Conservation (phyloP, 2,329 filamentous ascomycete species). For the Sporothrix mexicana region DNA sequence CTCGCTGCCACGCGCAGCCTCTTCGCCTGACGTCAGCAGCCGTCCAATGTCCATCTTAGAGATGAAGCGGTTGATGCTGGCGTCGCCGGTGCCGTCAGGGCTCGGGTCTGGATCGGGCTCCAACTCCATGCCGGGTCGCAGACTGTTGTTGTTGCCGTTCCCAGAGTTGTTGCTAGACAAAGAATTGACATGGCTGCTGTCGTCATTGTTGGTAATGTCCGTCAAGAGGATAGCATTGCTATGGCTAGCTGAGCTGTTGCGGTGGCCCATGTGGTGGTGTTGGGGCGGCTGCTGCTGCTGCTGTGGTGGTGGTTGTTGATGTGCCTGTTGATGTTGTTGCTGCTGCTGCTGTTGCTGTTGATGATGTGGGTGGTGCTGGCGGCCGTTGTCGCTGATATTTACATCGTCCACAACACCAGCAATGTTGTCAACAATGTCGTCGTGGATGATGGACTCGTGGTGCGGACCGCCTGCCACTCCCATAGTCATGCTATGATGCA, state of each 20-base stretch:
- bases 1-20: slow-evolving; percentile 25
- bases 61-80: slow-evolving; percentile 35
- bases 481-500: slow-evolving; percentile 23
- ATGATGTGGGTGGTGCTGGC: background rate
- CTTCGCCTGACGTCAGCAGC: slow-evolving; percentile 36
- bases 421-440: slow-evolving; percentile 32
- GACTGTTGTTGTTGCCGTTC: slow-evolving; percentile 10
- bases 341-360: background rate
- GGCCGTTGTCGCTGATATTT: slow-evolving; percentile 32
- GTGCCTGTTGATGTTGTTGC: slow-evolving; percentile 4
- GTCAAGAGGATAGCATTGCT: slow-evolving; percentile 20
- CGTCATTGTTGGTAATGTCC: slow-evolving; percentile 25
- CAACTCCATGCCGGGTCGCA: slow-evolving; percentile 32
- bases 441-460: slow-evolving; percentile 31
- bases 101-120: slow-evolving; percentile 32
- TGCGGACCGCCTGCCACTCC: background rate
- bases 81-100: slow-evolving; percentile 10
- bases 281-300: background rate
- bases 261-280: background rate
- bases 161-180: background rate
- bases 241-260: slow-evolving; percentile 15
- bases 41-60: slow-evolving; percentile 39
- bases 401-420: slow-evolving; percentile 32
- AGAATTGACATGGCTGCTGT: background rate
- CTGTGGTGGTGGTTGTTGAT: background rate